Base-by-base conservation (phyloP, 352 stramenopile species). In the Thalassiosira allenii region DNA sequence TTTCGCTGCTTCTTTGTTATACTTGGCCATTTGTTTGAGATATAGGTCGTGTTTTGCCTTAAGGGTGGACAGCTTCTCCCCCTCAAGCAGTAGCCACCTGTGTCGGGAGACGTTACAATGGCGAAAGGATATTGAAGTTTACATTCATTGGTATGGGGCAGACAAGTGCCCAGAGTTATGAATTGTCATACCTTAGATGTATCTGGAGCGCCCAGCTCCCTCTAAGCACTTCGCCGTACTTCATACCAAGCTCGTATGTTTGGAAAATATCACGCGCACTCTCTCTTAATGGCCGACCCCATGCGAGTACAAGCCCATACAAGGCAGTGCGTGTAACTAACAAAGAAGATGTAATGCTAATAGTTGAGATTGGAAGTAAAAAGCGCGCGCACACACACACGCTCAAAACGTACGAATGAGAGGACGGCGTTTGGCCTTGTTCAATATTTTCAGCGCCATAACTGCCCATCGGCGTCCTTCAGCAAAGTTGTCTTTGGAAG, bases 401-500 rank as follows among this genome's bases (percentile, higher is more conserved):
- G 14, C 37, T 14, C 6, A 44, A 44, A 44, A 44, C 37, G 37
- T 61, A 30, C 52, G n/a, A 9, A 61, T 61, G 12, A 61, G 32
- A 61, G 52, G 52, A 61, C 52, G 17, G 20, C 22, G 52, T 25
- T 61, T 61, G 20, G 23, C 4, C 32, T 3, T 61, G n/a, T 61
- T 25, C 52, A 30, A 61, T 33, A 61, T 61, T 61, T 25, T 61
- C 25, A 61, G 52, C 23, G 52, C 52, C 17, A 61, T 61, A 20
- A 14, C 30, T 25, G n/a, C 52, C 52, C 17, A 33, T 3, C 23
- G 17, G 20, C 20, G 52, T 25, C 52, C 52, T 61, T 61, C 52
- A 25, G 25, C 30, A 32, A 12, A 61, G 30, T 61, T 32, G 4
- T 32, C 52, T 61, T 2, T 8, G n/a, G n/a, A n/a, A n/a, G n/a